Evolutionary conservation across 805 yeast species (phyloP).

Genomic region (Pichia deserticola): DNA sequence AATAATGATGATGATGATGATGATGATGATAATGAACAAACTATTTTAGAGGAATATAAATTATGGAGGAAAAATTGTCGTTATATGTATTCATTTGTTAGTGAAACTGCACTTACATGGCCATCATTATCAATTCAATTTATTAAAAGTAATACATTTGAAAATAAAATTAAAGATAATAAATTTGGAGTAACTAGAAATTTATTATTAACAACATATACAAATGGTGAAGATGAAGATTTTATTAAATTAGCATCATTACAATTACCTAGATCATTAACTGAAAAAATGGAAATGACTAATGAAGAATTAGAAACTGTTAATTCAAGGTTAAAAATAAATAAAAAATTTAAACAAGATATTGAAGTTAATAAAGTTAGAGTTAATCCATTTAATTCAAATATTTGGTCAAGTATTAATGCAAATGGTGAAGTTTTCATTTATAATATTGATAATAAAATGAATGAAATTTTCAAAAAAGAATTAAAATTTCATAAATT

Average conservation of each 20-base stretch:
- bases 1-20: background rate
- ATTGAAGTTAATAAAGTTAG: constrained; percentile 71
- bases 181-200: constrained; percentile 34
- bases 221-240: constrained; percentile 61
- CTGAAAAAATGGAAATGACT: constrained; percentile 17
- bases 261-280: constrained; percentile 43
- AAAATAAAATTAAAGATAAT: constrained; percentile 19
- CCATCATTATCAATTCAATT: constrained; percentile 77
- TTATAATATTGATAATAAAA: constrained; percentile 32
- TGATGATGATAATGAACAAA: constrained; percentile 13
- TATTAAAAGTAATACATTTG: constrained; percentile 42
- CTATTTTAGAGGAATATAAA: constrained; percentile 60
- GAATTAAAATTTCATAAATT: constrained; percentile 46
- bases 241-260: constrained; percentile 60
- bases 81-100: constrained; percentile 74
- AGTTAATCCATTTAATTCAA: constrained; percentile 54
- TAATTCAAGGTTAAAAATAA: constrained; percentile 51
- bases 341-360: constrained; percentile 51
- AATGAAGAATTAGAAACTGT: constrained; percentile 28
- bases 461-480: constrained; percentile 18
- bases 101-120: constrained; percentile 76
- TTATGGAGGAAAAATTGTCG: constrained; percentile 78
- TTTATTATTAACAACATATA: constrained; percentile 63
- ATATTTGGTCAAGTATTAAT: constrained; percentile 55
- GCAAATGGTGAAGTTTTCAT: constrained; percentile 57